Evolutionary conservation across 768 basidiomycete species (phyloP).

Genomic region (Agrocybe chaxingu): DNA sequence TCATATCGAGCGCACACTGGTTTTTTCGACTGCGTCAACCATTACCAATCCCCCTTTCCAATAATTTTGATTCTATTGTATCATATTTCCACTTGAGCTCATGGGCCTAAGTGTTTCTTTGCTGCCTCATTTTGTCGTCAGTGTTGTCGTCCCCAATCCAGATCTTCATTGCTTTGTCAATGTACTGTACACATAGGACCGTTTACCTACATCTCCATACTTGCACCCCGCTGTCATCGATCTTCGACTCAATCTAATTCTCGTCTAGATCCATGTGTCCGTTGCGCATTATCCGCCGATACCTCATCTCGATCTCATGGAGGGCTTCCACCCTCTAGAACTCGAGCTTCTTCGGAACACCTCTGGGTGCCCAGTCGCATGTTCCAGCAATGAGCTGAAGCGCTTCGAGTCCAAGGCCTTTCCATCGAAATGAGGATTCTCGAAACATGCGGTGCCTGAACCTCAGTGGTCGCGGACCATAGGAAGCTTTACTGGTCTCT

Average conservation of each 20-base stretch:
- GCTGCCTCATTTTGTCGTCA: no score
- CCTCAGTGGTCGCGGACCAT: conserved; percentile 78
- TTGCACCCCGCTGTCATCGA: no score
- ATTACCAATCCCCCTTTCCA: no score
- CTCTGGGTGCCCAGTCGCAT: conserved; percentile 49
- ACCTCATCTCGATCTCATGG: conserved; percentile 80
- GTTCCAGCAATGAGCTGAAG: conserved; percentile 64
- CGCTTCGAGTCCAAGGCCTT: conserved; percentile 62
- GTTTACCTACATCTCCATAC: no score
- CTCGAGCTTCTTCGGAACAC: conserved; percentile 55
- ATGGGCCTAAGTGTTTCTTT: no score
- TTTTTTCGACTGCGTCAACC: no score
- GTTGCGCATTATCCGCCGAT: neutral
- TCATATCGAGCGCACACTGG: no score
- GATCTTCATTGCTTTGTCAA: no score
- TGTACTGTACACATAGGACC: no score
- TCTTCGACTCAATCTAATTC: no score
- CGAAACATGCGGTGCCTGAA: neutral
- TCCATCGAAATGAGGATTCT: conserved; percentile 69
- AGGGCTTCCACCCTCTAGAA: conserved; percentile 74
- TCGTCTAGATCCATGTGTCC: neutral
- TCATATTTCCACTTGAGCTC: neutral
- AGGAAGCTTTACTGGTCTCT: conserved; percentile 32
- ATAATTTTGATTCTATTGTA: no score
- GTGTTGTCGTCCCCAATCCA: no score